Conservation (phyloP, 192 early-diverging fungal species). For the Phlyctochytrium arcticum region DNA sequence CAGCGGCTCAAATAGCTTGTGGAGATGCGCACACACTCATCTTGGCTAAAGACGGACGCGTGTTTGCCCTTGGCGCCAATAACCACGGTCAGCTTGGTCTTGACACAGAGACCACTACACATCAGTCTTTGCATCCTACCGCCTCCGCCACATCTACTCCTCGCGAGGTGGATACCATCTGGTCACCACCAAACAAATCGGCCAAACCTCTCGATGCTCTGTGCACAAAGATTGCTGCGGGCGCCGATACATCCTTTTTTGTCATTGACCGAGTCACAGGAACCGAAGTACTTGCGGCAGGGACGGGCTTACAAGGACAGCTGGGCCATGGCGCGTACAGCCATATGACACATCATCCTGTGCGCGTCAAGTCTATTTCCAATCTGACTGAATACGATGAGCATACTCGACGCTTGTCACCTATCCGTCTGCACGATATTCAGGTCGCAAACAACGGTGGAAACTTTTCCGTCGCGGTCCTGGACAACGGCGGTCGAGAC, state of each 20-base stretch:
- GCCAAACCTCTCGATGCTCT: background rate
- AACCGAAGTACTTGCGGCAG: constrained; percentile 29
- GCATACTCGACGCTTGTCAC: background rate
- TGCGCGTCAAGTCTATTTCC: constrained; percentile 22
- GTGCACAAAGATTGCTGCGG: constrained; percentile 38
- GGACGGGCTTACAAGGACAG: constrained; percentile 38
- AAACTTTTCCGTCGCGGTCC: constrained; percentile 32
- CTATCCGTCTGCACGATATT: constrained; percentile 25
- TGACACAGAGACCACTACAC: too few species aligned
- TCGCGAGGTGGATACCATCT: constrained; percentile 1
- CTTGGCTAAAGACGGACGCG: constrained; percentile 32
- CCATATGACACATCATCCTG: constrained; percentile 22
- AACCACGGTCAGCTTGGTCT: too few species aligned
- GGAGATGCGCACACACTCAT: constrained; percentile 30
- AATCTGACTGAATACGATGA: constrained; percentile 31
- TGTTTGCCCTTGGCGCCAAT: constrained; percentile 37
- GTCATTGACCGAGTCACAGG: constrained; percentile 13
- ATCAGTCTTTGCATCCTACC: too few species aligned
- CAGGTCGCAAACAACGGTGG: constrained; percentile 6
- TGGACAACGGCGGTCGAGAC: constrained; percentile 1
- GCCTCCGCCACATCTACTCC: too few species aligned
- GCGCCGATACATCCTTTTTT: constrained; percentile 35
- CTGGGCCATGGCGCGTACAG: constrained; percentile 31
- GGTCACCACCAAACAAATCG: background rate
- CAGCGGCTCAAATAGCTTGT: constrained; percentile 28